These are phyloP conservation scores for Phalaenopsis equestris DNA, from an alignment of 106 monocot genomes.

Conservation along the genomic window DNA sequence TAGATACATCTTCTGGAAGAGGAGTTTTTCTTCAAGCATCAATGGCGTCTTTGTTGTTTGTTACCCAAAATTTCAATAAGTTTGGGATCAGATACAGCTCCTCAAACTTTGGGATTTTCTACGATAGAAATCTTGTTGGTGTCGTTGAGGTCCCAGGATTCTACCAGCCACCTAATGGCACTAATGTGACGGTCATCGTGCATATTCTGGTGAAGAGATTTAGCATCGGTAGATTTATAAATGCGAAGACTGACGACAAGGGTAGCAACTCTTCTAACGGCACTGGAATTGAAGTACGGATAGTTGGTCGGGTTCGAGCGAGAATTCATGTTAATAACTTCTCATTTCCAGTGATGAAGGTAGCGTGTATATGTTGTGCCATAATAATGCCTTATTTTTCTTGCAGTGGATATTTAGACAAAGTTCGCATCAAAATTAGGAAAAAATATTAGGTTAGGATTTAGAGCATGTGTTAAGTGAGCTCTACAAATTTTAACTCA, in stretches of 20 bases:
- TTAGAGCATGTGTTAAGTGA: too few species aligned
- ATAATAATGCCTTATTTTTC: background rate
- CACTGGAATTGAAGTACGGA: constrained; percentile 7
- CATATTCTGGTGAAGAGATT: constrained; percentile 17
- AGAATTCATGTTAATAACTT: constrained; percentile 16
- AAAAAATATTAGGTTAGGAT: too few species aligned
- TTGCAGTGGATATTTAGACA: too few species aligned
- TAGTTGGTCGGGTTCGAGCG: constrained; percentile 3
- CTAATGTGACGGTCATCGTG: constrained; percentile 32
- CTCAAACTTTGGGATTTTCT: constrained; percentile 27
- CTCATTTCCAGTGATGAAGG: constrained; percentile 22
- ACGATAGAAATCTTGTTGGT: constrained; percentile 21
- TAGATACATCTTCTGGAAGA: constrained; percentile 19
- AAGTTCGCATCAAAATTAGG: too few species aligned
- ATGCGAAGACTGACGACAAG: background rate
- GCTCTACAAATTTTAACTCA: too few species aligned
- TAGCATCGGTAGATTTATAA: constrained; percentile 23
- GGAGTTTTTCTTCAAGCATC: constrained; percentile 13
- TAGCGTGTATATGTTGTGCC: background rate
- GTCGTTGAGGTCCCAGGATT: constrained; percentile 37
- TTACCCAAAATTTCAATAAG: constrained; percentile 43
- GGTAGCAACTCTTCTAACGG: background rate
- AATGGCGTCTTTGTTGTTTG: constrained; percentile 28
- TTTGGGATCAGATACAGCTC: constrained; percentile 41
- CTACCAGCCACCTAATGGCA: constrained; percentile 44